Conservation (phyloP, 164 flowering plant species). For the Vitis rotundifolia region DNA sequence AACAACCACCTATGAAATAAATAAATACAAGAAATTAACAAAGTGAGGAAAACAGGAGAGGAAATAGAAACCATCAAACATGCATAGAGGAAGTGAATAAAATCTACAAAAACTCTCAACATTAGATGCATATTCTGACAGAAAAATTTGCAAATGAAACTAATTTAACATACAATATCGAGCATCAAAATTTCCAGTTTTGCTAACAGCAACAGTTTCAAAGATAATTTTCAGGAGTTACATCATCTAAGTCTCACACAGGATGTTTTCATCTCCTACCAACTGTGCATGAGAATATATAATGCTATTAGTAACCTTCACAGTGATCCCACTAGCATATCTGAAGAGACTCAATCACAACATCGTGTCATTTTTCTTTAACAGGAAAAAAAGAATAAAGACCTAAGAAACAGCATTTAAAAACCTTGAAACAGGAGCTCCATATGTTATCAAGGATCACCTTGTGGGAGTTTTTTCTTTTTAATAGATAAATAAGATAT, state of each 20-base stretch:
- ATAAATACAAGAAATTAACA: neutral
- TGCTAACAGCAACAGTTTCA: neutral
- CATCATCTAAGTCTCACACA: neutral
- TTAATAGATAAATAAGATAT: too few species aligned
- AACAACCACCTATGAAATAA: slow-evolving; percentile 46
- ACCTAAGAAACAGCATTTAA: too few species aligned
- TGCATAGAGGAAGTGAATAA: neutral
- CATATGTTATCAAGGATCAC: too few species aligned
- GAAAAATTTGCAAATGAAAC: neutral
- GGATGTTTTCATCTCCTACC: neutral
- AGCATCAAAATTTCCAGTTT: too few species aligned
- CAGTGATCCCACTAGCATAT: neutral
- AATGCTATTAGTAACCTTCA: neutral
- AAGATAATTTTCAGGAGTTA: neutral
- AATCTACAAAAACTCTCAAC: neutral
- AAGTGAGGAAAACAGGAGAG: neutral
- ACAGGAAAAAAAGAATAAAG: too few species aligned
- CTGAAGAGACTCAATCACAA: neutral
- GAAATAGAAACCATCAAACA: neutral
- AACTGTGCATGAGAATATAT: neutral
- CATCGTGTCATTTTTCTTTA: neutral
- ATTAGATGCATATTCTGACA: neutral
- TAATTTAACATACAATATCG: too few species aligned
- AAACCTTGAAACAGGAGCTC: too few species aligned
- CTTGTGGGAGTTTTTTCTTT: too few species aligned